phyloP scores from a whole-genome alignment of 2,329 filamentous ascomycete genomes.

The Westerdykella aurantiaca region DNA sequence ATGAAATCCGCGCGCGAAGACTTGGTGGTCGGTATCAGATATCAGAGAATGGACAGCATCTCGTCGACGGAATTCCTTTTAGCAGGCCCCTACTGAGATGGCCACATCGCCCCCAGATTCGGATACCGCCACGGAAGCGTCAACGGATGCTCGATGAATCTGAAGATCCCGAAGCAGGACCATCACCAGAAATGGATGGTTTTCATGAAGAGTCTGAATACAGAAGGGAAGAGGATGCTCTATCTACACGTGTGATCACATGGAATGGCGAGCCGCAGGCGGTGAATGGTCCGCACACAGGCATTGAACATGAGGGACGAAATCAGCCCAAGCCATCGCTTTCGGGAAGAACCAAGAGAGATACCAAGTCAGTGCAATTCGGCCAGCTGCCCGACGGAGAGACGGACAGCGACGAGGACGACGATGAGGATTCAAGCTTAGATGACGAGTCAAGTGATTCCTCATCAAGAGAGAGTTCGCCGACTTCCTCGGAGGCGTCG shows the following conservation, averaged over 20 bases:
- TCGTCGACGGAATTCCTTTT: slow-evolving; percentile 81
- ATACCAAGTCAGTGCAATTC: slow-evolving; percentile 22
- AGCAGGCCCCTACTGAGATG: slow-evolving; percentile 64
- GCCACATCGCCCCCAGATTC: slow-evolving; percentile 58
- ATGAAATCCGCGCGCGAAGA: slow-evolving; percentile 67
- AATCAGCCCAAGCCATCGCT: no score
- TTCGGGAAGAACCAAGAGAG: background rate
- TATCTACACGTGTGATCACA: slow-evolving; percentile 8
- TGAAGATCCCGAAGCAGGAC: slow-evolving; percentile 18
- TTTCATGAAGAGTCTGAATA: slow-evolving; percentile 6
- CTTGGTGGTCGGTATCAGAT: slow-evolving; percentile 79
- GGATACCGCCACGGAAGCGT: slow-evolving; percentile 69
- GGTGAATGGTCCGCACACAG: no score
- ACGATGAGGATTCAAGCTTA: slow-evolving; percentile 10
- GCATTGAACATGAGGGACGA: no score
- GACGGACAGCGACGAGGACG: slow-evolving; percentile 19
- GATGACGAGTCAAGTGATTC: slow-evolving; percentile 1
- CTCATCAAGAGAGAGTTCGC: slow-evolving; percentile 1
- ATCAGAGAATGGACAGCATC: slow-evolving; percentile 66
- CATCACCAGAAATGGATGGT: slow-evolving; percentile 12
- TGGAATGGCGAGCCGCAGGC: slow-evolving; percentile 3
- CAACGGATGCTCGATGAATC: slow-evolving; percentile 33
- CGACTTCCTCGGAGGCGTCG: slow-evolving; percentile 14
- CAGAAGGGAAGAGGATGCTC: background rate
- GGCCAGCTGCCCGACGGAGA: slow-evolving; percentile 9